Percentiles rank a stretch among this genome's conserved stretches.
Conservation (phyloP, 352 stramenopile genomes). For the Pythium rhizo-oryzae region DNA sequence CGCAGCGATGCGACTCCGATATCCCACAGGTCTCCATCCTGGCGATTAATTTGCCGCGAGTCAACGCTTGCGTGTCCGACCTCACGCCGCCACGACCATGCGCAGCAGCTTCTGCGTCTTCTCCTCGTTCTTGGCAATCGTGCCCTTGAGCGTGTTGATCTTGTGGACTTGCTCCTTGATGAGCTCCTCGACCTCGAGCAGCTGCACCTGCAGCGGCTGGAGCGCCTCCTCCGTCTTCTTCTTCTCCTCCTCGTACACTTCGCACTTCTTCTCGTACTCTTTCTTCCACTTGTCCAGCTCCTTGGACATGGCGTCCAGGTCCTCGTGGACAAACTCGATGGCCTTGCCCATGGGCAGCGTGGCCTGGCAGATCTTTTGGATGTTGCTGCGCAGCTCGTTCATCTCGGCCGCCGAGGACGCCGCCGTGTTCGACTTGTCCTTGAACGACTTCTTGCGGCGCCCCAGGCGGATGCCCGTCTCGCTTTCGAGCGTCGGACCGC, state of each 20-base stretch:
- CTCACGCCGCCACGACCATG: conserved; percentile 88
- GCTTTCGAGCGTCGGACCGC: conserved; percentile 41
- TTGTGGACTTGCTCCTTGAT: conserved; percentile 92
- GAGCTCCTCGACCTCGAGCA: conserved; percentile 89
- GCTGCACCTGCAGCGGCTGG: conserved; percentile 78
- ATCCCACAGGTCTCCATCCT: too few species aligned
- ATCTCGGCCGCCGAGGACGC: conserved; percentile 74
- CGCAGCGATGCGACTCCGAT: too few species aligned
- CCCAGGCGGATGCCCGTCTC: conserved; percentile 80
- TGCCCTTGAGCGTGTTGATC: conserved; percentile 92
- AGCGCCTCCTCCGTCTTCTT: conserved; percentile 86
- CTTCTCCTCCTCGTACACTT: conserved; percentile 82
- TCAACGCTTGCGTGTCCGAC: too few species aligned
- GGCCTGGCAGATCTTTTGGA: conserved; percentile 93
- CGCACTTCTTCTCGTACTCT: conserved; percentile 78
- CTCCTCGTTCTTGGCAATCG: conserved; percentile 93
- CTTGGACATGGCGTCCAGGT: conserved; percentile 93
- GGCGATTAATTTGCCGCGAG: too few species aligned
- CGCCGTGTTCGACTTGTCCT: conserved; percentile 74
- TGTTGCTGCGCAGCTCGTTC: conserved; percentile 73
- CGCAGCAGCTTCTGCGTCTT: conserved; percentile 90
- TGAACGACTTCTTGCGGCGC: conserved; percentile 80
- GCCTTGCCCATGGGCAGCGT: conserved; percentile 91
- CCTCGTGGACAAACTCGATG: conserved; percentile 94
- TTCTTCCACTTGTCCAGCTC: conserved; percentile 93